Percentiles rank a stretch among this genome's conserved stretches.
Evolutionary conservation across 768 basidiomycete genomes (phyloP).

Genomic region (Candolleomyces aberdarensis): DNA sequence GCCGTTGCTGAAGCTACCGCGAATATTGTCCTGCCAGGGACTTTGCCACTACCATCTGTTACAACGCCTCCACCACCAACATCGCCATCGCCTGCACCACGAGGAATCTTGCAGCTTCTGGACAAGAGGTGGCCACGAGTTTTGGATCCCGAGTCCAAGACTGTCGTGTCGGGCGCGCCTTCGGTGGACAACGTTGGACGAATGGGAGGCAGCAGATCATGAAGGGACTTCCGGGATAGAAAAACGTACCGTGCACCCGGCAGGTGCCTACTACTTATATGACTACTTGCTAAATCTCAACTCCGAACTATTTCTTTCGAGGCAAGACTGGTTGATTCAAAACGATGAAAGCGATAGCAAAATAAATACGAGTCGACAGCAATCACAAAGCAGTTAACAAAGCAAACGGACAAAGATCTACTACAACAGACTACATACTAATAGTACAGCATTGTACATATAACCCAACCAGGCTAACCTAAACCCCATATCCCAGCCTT

Average conservation of each 20-base stretch:
- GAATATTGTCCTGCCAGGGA: constrained; percentile 2
- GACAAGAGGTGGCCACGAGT: constrained; percentile 46
- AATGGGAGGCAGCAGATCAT: constrained; percentile 29
- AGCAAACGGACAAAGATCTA: background rate
- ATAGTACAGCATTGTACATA: background rate
- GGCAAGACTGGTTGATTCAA: too few species aligned
- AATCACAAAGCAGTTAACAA: too few species aligned
- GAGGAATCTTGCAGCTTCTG: constrained; percentile 45
- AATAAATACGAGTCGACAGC: too few species aligned
- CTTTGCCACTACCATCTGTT: background rate
- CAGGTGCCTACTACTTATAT: too few species aligned
- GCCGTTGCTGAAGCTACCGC: constrained; percentile 1
- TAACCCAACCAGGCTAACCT: constrained; percentile 20
- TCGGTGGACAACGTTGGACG: constrained; percentile 53
- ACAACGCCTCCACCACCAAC: background rate
- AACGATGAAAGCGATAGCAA: too few species aligned
- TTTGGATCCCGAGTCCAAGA: constrained; percentile 60
- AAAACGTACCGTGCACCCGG: background rate
- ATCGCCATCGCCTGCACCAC: constrained; percentile 13
- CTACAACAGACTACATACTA: background rate
- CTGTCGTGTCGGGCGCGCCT: constrained; percentile 72
- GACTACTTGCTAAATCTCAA: too few species aligned
- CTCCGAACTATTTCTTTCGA: too few species aligned
- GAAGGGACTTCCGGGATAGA: constrained; percentile 13
- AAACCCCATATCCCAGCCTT: constrained; percentile 88